Evolutionary conservation across 352 stramenopile genomes (phyloP).

Genomic region (Pythium sp.): DNA sequence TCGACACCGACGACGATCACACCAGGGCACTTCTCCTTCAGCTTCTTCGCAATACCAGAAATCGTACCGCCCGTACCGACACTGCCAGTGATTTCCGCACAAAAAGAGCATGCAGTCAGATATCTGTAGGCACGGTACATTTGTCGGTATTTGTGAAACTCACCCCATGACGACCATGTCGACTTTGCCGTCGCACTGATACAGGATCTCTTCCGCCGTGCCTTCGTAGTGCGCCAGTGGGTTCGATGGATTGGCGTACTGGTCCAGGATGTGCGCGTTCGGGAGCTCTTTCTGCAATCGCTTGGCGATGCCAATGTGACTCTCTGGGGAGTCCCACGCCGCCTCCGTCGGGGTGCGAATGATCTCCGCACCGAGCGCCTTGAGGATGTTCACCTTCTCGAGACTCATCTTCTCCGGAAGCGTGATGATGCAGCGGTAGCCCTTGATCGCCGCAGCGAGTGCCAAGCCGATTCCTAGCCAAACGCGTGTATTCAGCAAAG

Average conservation of each 20-base stretch:
- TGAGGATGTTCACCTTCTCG: conserved; percentile 96
- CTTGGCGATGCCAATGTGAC: conserved; percentile 92
- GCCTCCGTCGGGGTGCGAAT: conserved; percentile 95
- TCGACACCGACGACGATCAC: conserved; percentile 89
- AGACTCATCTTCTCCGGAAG: conserved; percentile 96
- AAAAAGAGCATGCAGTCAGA: neutral
- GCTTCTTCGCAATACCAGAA: conserved; percentile 90
- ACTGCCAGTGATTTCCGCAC: neutral
- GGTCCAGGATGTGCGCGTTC: conserved; percentile 95
- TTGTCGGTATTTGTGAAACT: neutral
- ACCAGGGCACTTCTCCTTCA: conserved; percentile 91
- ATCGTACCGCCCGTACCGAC: conserved; percentile 96
- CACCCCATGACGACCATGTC: conserved; percentile 93
- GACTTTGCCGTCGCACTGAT: conserved; percentile 91
- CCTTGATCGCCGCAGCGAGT: conserved; percentile 95
- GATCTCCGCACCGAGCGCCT: conserved; percentile 95
- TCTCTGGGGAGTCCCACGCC: conserved; percentile 94
- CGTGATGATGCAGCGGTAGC: conserved; percentile 95
- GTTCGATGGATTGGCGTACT: conserved; percentile 97
- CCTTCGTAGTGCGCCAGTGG: conserved; percentile 95
- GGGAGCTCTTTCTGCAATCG: conserved; percentile 93
- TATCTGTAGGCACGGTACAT: neutral
- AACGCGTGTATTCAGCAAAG: neutral
- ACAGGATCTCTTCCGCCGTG: conserved; percentile 94
- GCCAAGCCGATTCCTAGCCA: conserved; percentile 92